These are phyloP conservation scores for Falciphora oryzae DNA, from an alignment of 2,329 filamentous ascomycete species.

Conservation along the genomic window DNA sequence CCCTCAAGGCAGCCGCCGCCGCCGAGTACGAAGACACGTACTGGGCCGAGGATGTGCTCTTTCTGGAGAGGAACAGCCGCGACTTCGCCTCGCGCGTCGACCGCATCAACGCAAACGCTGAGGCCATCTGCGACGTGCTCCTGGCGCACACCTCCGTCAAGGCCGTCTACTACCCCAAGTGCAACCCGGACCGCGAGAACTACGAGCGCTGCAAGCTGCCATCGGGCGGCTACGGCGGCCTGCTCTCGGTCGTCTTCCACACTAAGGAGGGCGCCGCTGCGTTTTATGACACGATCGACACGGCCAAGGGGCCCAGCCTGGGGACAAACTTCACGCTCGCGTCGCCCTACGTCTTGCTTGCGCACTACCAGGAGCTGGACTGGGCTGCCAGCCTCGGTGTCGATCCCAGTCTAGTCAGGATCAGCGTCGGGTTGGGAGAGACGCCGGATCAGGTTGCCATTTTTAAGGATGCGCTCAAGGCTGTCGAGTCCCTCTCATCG, in stretches of 20 bases:
- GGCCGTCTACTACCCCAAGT: constrained; percentile 81
- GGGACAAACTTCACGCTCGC: constrained; percentile 95
- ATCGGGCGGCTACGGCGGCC: constrained; percentile 78
- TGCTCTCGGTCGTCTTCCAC: constrained; percentile 80
- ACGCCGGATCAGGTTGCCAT: constrained; percentile 55
- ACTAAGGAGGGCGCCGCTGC: constrained; percentile 62
- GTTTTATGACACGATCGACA: constrained; percentile 83
- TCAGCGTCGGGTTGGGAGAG: constrained; percentile 89
- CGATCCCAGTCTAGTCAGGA: constrained; percentile 70
- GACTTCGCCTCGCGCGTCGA: constrained; percentile 81
- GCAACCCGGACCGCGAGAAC: constrained; percentile 47
- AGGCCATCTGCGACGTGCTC: constrained; percentile 72
- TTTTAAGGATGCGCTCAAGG: constrained; percentile 66
- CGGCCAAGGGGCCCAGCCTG: constrained; percentile 87
- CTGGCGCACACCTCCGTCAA: constrained; percentile 59
- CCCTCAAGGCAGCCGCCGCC: constrained; percentile 61
- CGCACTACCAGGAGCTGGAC: constrained; percentile 87
- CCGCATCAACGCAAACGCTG: constrained; percentile 79
- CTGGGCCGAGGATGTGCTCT: constrained; percentile 90
- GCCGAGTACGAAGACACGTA: constrained; percentile 74
- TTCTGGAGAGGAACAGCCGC: constrained; percentile 92
- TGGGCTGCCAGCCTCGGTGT: constrained; percentile 84
- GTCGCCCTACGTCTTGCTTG: constrained; percentile 85
- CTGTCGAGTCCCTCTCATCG: constrained; percentile 31
- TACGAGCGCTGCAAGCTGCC: constrained; percentile 76